These are phyloP conservation scores for Populus trichocarpa DNA, from an alignment of 441 rosid genomes.

Conservation along the genomic window DNA sequence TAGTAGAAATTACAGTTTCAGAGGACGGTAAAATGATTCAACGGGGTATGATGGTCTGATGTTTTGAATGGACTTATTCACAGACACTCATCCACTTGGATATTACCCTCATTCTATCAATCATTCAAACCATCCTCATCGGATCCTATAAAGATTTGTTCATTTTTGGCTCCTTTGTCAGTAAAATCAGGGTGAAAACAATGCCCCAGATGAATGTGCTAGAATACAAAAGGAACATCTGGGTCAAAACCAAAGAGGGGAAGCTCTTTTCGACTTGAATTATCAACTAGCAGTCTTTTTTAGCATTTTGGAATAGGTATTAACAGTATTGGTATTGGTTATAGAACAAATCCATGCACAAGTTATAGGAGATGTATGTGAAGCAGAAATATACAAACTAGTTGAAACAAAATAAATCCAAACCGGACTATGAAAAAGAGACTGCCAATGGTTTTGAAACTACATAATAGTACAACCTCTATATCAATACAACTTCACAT, in stretches of 20 bases:
- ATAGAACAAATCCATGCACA: background rate
- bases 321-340: background rate
- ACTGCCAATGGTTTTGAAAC: background rate
- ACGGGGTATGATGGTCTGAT: background rate
- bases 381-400: background rate
- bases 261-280: background rate
- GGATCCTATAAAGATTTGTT: background rate
- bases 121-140: background rate
- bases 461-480: background rate
- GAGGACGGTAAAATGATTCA: background rate
- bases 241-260: background rate
- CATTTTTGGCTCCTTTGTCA: background rate
- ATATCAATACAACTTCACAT: background rate
- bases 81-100: background rate
- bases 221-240: background rate
- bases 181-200: background rate
- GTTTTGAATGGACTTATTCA: background rate
- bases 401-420: background rate
- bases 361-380: background rate
- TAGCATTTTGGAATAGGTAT: background rate
- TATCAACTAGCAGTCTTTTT: background rate
- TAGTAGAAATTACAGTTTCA: background rate
- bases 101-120: background rate
- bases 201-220: too few species aligned
- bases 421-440: background rate